These are phyloP conservation scores for Leucocoprinus leucothites DNA, from an alignment of 768 basidiomycete genomes.

Conservation along the genomic window DNA sequence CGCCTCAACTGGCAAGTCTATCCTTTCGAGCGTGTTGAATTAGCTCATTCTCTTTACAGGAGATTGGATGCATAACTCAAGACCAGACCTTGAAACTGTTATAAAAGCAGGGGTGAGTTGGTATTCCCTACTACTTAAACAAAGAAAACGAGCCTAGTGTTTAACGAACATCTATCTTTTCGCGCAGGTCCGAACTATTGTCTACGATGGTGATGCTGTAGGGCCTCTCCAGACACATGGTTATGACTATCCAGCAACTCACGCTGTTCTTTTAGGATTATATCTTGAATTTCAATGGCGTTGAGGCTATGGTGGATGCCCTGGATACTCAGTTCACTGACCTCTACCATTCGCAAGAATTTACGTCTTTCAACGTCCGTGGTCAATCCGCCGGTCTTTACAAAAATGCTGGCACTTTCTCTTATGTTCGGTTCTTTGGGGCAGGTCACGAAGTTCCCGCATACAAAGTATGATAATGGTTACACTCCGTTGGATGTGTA, in stretches of 20 bases:
- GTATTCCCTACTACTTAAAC: no score
- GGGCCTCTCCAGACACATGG: constrained; percentile 12
- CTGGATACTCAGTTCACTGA: constrained; percentile 45
- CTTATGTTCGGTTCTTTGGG: constrained; percentile 50
- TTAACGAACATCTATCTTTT: background rate
- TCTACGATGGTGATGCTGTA: constrained; percentile 60
- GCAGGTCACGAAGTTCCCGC: constrained; percentile 49
- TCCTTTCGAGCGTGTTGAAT: background rate
- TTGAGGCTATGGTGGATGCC: constrained; percentile 54
- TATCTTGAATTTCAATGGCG: constrained; percentile 51
- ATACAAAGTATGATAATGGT: constrained; percentile 28
- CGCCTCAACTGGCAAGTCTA: constrained; percentile 35
- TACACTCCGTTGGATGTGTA: background rate
- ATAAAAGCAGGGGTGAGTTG: constrained; percentile 49
- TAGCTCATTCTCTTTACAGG: constrained; percentile 21
- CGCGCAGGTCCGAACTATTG: constrained; percentile 36
- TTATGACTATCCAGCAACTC: background rate
- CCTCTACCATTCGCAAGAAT: constrained; percentile 37
- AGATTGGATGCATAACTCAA: constrained; percentile 57
- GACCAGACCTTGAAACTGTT: constrained; percentile 50
- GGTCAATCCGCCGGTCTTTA: constrained; percentile 48
- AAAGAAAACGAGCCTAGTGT: no score
- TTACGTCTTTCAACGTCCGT: constrained; percentile 46
- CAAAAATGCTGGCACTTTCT: constrained; percentile 58
- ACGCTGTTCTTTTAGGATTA: constrained; percentile 35